Percentiles rank a stretch among this genome's conserved stretches.
Evolutionary conservation across 768 basidiomycete genomes (phyloP).

Genomic region (Russula abietina): DNA sequence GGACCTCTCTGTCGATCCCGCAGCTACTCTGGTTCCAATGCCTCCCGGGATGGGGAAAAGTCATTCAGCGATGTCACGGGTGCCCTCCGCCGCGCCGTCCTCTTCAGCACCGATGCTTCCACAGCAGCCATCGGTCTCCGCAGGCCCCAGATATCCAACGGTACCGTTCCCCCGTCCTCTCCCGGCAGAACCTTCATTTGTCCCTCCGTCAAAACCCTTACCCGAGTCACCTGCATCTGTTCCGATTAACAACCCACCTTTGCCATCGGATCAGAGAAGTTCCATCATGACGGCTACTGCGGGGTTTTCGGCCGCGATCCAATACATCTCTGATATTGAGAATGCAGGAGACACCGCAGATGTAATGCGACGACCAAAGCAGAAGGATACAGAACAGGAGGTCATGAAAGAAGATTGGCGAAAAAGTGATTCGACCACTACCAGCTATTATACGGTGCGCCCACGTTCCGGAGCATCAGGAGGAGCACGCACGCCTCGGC

Average conservation of each 20-base stretch:
- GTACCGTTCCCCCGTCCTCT: slow-evolving; percentile 3
- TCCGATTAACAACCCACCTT: neutral
- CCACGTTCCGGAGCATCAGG: slow-evolving; percentile 39
- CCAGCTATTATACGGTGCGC: slow-evolving; percentile 63
- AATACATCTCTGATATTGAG: slow-evolving; percentile 43
- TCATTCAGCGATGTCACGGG: slow-evolving; percentile 23
- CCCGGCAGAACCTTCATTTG: neutral
- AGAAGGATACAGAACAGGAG: slow-evolving; percentile 30
- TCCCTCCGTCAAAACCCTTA: slow-evolving; percentile 3
- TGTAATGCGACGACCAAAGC: slow-evolving; percentile 26
- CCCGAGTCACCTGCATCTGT: neutral
- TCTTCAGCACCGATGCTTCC: slow-evolving; percentile 12
- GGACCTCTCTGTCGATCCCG: slow-evolving; percentile 33
- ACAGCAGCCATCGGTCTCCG: slow-evolving; percentile 14
- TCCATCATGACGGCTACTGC: slow-evolving; percentile 55
- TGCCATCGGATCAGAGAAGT: slow-evolving; percentile 34
- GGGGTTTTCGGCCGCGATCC: slow-evolving; percentile 52
- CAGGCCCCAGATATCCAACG: slow-evolving; percentile 13
- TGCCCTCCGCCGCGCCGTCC: slow-evolving; percentile 28
- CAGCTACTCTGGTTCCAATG: neutral
- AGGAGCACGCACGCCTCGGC: slow-evolving; percentile 51
- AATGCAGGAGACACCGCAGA: slow-evolving; percentile 24
- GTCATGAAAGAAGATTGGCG: slow-evolving; percentile 63
- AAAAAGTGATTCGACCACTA: slow-evolving; percentile 76
- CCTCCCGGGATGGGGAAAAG: slow-evolving; percentile 14